Base-by-base conservation (phyloP, 140 eudicot species). In the Cichorium intybus region DNA sequence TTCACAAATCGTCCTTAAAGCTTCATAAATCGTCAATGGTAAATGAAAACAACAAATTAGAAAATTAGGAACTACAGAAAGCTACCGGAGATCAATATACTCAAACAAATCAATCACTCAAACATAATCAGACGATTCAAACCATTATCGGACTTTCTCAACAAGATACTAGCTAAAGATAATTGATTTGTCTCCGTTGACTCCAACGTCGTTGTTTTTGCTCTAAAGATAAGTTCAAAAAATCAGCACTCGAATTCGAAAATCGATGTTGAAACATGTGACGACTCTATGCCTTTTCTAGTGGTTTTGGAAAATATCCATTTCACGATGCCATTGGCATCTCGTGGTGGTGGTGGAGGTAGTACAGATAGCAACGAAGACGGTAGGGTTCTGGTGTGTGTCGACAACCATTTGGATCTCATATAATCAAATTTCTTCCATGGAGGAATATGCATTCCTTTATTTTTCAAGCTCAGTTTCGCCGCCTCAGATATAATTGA, bases 401-500 rank as follows among this genome's bases (percentile, higher is more conserved):
- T 43, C 17, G 94, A 75, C 65, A 90, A 68, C 97, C 97, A 90
- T 73, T 90, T 86, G 24, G 89, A 80, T 72, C 76, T 87, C 82
- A 81, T 77, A 77, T 90, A 90, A 55, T 84, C 95, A 15, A 74
- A 48, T 67, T 87, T 90, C 55, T 93, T 68, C 95, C 97, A 90
- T 7, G 95, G 95, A 34, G 97, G 92, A 54, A 89, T 72, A 41
- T 81, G 97, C 97, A 89, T 76, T 5, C 91, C 97, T 72, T 72
- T 89, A 79, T 86, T 84, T 71, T 76, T 86, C 81, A 87, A 71
- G 85, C 97, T 90, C 60, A 69, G 81, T 69, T 78, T 72, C 23
- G 91, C 90, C 6, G 97, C 80, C 23, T 90, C 93, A 52, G 94
- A 79, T 6, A 76, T 79, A 28, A 84, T 78, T 3, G 80, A 60